These are phyloP conservation scores for Pyrenophora seminiperda DNA, from an alignment of 2,329 filamentous ascomycete species.

Conservation along the genomic window DNA sequence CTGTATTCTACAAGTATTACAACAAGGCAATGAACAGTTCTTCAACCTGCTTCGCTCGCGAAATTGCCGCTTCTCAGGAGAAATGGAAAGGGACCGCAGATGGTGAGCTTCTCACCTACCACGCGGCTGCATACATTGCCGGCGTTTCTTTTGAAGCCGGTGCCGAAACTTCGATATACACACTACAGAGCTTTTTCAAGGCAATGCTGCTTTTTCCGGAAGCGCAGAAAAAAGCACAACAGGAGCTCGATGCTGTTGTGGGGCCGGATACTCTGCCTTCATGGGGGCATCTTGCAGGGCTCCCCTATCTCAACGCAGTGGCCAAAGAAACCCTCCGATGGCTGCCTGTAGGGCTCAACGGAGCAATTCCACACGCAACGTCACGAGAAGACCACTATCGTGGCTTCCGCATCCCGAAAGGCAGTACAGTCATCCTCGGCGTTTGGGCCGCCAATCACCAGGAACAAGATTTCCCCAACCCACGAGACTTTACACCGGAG, in stretches of 20 bases:
- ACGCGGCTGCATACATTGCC: conserved; percentile 2
- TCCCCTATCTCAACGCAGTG: conserved; percentile 31
- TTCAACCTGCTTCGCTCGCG: too few species aligned
- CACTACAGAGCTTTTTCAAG: conserved; percentile 1
- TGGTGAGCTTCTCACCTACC: neutral
- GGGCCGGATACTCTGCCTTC: neutral
- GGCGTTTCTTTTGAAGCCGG: conserved; percentile 5
- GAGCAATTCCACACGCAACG: conserved; percentile 10
- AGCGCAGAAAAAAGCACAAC: neutral
- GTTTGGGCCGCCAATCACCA: conserved; percentile 35
- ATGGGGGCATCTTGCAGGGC: conserved; percentile 15
- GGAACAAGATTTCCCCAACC: conserved; percentile 16
- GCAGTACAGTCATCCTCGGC: conserved; percentile 38
- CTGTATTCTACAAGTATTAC: neutral
- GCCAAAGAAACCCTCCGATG: conserved; percentile 27
- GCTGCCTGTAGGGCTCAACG: conserved; percentile 16
- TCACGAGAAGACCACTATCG: conserved; percentile 8
- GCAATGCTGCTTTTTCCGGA: neutral
- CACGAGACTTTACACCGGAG: conserved; percentile 25
- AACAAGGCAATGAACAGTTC: neutral
- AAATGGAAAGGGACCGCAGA: neutral
- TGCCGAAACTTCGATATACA: conserved; percentile 1
- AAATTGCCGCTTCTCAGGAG: too few species aligned
- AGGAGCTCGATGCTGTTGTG: neutral
- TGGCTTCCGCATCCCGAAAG: conserved; percentile 38